Evolutionary conservation across 768 basidiomycete species (phyloP).

Genomic region (Trametes cingulata): DNA sequence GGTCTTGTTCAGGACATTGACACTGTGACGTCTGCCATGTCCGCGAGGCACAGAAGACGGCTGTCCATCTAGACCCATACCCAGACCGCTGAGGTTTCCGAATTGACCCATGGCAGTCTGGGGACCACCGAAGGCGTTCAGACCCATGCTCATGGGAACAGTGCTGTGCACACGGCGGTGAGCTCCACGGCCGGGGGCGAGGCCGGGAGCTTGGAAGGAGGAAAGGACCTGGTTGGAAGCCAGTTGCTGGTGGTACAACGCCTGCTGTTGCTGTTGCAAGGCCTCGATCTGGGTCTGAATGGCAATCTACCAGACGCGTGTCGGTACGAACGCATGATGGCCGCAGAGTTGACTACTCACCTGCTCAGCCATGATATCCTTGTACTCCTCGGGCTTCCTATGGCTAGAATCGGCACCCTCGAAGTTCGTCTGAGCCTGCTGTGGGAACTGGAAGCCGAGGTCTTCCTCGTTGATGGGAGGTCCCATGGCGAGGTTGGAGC

Average conservation of each 20-base stretch:
- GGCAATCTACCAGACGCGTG: conserved; percentile 58
- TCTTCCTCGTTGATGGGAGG: conserved; percentile 83
- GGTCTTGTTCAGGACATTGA: conserved; percentile 86
- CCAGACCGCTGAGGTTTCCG: conserved; percentile 52
- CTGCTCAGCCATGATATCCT: conserved; percentile 96
- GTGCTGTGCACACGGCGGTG: conserved; percentile 90
- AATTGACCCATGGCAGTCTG: conserved; percentile 72
- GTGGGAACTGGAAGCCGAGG: conserved; percentile 79
- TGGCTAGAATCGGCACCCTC: conserved; percentile 38
- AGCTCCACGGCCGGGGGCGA: conserved; percentile 58
- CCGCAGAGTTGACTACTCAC: conserved; percentile 42
- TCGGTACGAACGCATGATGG: neutral
- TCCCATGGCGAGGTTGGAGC: conserved; percentile 52
- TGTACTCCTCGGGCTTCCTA: conserved; percentile 59
- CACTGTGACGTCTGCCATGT: conserved; percentile 87
- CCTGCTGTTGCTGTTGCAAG: conserved; percentile 88
- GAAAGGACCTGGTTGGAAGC: conserved; percentile 85
- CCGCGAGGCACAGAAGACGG: conserved; percentile 70
- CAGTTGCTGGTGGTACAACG: conserved; percentile 86
- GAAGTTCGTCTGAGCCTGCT: conserved; percentile 45
- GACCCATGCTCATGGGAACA: conserved; percentile 57
- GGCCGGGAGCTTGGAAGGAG: conserved; percentile 69
- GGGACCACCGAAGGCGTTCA: conserved; percentile 42
- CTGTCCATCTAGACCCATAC: conserved; percentile 59
- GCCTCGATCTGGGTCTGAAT: conserved; percentile 89